Conservation (phyloP, 768 basidiomycete species). For the Termitomyces sp. region DNA sequence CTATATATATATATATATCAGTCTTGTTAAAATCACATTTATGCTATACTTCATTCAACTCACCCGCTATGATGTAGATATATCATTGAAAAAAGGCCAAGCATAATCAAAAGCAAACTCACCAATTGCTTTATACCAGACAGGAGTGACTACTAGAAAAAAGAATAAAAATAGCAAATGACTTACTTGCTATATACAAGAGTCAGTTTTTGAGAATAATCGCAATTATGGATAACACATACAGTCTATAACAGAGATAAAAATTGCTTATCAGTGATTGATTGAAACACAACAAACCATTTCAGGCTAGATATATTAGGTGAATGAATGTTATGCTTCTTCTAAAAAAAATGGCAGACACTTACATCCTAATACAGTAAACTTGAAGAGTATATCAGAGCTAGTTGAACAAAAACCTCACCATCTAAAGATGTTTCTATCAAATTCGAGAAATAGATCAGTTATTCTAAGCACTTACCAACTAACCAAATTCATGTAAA, state of each 20-base stretch:
- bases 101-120: neutral
- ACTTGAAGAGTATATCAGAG: neutral
- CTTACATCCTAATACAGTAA: neutral
- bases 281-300: neutral
- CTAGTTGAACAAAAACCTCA: neutral
- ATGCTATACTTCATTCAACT: neutral
- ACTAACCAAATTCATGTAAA: neutral
- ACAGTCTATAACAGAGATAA: neutral
- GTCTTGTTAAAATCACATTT: neutral
- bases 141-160: neutral
- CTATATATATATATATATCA: neutral
- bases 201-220: too few relatives aligned
- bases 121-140: neutral
- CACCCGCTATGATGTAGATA: neutral
- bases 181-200: neutral
- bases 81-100: neutral
- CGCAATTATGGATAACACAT: neutral
- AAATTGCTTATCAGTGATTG: neutral
- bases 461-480: neutral
- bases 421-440: neutral
- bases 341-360: too few relatives aligned
- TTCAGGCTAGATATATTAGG: too few relatives aligned
- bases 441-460: neutral
- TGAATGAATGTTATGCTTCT: too few relatives aligned
- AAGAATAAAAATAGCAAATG: neutral